Evolutionary conservation across 2,329 filamentous ascomycete species (phyloP).

Genomic region (Sporothrix mexicana): DNA sequence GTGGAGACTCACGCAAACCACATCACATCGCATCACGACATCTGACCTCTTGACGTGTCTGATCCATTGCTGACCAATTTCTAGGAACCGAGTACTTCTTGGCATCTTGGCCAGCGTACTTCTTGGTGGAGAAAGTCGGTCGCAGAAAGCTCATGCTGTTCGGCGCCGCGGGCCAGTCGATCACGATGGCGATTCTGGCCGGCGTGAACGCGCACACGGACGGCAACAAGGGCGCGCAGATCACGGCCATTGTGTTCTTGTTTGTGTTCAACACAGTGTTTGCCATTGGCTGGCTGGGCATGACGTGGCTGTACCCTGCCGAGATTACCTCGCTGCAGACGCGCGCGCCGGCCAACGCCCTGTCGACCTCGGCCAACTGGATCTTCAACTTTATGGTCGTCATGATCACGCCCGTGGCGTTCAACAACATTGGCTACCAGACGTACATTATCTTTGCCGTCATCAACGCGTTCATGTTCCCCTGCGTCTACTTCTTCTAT

Average conservation of each 20-base stretch:
- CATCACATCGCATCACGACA: too few species aligned
- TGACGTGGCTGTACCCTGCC: slow-evolving; percentile 65
- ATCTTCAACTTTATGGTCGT: slow-evolving; percentile 61
- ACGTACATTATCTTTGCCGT: slow-evolving; percentile 63
- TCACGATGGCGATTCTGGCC: slow-evolving; percentile 58
- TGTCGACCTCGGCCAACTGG: slow-evolving; percentile 53
- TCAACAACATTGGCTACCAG: slow-evolving; percentile 58
- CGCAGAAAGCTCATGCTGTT: slow-evolving; percentile 45
- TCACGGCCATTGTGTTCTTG: slow-evolving; percentile 46
- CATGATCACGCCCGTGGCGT: slow-evolving; percentile 66
- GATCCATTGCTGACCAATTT: too few species aligned
- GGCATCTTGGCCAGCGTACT: slow-evolving; percentile 35
- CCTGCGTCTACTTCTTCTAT: slow-evolving; percentile 58
- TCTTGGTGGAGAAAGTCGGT: slow-evolving; percentile 39
- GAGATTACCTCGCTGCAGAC: slow-evolving; percentile 60
- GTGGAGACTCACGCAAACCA: too few species aligned
- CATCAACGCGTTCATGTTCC: slow-evolving; percentile 59
- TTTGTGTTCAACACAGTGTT: slow-evolving; percentile 62
- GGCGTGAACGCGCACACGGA: slow-evolving; percentile 47
- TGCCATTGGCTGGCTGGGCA: slow-evolving; percentile 58
- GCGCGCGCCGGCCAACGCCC: slow-evolving; percentile 63
- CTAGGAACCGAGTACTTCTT: slow-evolving; percentile 39
- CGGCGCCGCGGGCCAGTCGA: slow-evolving; percentile 61
- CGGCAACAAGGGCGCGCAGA: slow-evolving; percentile 45
- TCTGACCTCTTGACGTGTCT: background rate